Conservation (phyloP, 805 yeast species). For the Suhomyces sp. region DNA sequence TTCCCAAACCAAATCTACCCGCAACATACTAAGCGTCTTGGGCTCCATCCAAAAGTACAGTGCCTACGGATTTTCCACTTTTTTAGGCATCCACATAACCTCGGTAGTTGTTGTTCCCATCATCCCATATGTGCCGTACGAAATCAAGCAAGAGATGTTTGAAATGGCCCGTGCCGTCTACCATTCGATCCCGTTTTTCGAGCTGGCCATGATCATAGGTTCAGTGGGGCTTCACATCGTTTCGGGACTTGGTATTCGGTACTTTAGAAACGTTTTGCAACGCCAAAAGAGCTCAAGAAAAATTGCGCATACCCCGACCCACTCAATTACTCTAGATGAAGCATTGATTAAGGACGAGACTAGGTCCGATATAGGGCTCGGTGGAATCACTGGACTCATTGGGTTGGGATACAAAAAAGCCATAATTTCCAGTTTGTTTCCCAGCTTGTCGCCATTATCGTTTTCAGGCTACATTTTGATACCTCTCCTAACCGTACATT, state of each 20-base stretch:
- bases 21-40: not conserved
- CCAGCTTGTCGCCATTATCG: conserved; percentile 52
- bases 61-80: conserved; percentile 54
- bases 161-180: conserved; percentile 62
- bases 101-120: conserved; percentile 56
- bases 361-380: conserved; percentile 55
- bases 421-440: conserved; percentile 37
- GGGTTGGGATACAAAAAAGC: conserved; percentile 56
- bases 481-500: conserved; percentile 47
- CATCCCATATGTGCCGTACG: conserved; percentile 33
- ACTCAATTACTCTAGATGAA: conserved; percentile 9
- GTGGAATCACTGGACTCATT: conserved; percentile 54
- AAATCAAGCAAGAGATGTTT: conserved; percentile 50
- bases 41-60: conserved; percentile 53
- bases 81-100: conserved; percentile 55
- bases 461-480: conserved; percentile 58
- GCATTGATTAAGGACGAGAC: conserved; percentile 27
- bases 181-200: conserved; percentile 49
- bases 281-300: conserved; percentile 22
- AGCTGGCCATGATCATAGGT: conserved; percentile 46
- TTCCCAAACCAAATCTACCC: not conserved
- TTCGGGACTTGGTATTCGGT: conserved; percentile 50
- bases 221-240: conserved; percentile 48
- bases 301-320: not conserved
- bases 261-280: conserved; percentile 24